phyloP scores from a whole-genome alignment of 2,329 filamentous ascomycete species.

The Venturia oleaginea region DNA sequence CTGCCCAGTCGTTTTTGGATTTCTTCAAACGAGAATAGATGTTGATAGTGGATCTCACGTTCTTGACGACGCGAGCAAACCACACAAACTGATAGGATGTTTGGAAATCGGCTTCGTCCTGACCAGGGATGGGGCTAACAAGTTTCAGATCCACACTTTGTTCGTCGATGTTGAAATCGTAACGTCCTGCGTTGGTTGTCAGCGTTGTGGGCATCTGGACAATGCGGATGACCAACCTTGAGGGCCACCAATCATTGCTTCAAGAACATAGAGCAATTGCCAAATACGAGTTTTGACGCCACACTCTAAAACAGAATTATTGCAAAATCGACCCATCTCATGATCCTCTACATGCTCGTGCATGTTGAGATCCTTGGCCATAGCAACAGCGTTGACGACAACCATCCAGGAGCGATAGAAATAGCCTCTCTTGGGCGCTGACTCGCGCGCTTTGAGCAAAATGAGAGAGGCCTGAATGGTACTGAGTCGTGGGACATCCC shows the following conservation, averaged over 20 bases:
- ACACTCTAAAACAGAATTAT: slow-evolving; percentile 63
- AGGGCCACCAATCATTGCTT: slow-evolving; percentile 86
- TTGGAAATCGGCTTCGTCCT: slow-evolving; percentile 66
- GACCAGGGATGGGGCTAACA: slow-evolving; percentile 52
- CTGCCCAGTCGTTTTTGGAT: slow-evolving; percentile 73
- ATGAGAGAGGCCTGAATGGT: slow-evolving; percentile 86
- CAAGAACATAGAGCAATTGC: slow-evolving; percentile 78
- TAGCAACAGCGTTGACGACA: slow-evolving; percentile 80
- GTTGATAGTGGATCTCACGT: slow-evolving; percentile 67
- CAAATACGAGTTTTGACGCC: slow-evolving; percentile 77
- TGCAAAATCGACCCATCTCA: slow-evolving; percentile 60
- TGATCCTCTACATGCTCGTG: slow-evolving; percentile 81
- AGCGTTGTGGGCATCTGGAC: slow-evolving; percentile 5
- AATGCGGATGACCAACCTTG: slow-evolving; percentile 54
- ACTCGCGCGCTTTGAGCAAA: slow-evolving; percentile 81
- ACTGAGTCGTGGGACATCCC: slow-evolving; percentile 82
- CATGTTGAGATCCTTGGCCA: slow-evolving; percentile 84
- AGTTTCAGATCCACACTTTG: slow-evolving; percentile 69
- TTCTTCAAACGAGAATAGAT: slow-evolving; percentile 66
- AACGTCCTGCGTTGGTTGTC: slow-evolving; percentile 53
- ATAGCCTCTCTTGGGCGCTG: slow-evolving; percentile 86
- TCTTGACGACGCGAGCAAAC: slow-evolving; percentile 66
- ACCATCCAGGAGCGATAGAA: slow-evolving; percentile 98
- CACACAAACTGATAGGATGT: slow-evolving; percentile 79
- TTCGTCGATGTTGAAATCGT: slow-evolving; percentile 65